Conservation (phyloP, 148 eudicot genomes). For the Rhododendron ovatum region DNA sequence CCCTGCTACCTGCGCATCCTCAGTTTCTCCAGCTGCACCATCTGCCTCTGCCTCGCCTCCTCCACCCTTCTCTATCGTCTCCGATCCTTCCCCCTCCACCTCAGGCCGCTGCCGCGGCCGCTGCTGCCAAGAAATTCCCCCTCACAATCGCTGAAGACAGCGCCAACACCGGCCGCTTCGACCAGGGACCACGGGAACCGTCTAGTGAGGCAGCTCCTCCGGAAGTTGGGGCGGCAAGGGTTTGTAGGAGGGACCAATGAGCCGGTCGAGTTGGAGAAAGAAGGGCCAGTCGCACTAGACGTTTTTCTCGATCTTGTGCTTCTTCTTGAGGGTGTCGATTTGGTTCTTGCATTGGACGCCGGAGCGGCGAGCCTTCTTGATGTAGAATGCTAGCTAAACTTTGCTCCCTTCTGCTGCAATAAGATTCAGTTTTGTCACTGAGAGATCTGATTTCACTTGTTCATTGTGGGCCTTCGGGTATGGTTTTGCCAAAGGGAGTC, state of each 20-base stretch:
- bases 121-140: constrained; percentile 25
- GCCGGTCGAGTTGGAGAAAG: constrained; percentile 44
- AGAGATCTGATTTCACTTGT: too few species aligned
- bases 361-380: constrained; percentile 35
- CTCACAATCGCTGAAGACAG: constrained; percentile 34
- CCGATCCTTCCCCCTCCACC: not conserved
- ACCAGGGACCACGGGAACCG: constrained; percentile 57
- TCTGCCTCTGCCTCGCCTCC: constrained; percentile 41
- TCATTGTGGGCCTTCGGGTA: too few species aligned
- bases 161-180: constrained; percentile 30
- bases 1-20: constrained; percentile 28
- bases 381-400: too few species aligned
- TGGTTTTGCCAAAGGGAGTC: too few species aligned
- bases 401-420: too few species aligned
- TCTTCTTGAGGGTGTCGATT: constrained; percentile 77
- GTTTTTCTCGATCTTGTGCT: constrained; percentile 65
- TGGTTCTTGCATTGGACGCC: constrained; percentile 78
- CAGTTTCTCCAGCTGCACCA: constrained; percentile 51
- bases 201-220: constrained; percentile 17
- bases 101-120: constrained; percentile 31
- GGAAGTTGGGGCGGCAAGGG: constrained; percentile 19
- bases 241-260: constrained; percentile 38
- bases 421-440: too few species aligned
- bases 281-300: constrained; percentile 55
- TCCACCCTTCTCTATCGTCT: constrained; percentile 41